phyloP scores from a whole-genome alignment of 1,284 basidiomycete species.

The Ustilago esculenta region DNA sequence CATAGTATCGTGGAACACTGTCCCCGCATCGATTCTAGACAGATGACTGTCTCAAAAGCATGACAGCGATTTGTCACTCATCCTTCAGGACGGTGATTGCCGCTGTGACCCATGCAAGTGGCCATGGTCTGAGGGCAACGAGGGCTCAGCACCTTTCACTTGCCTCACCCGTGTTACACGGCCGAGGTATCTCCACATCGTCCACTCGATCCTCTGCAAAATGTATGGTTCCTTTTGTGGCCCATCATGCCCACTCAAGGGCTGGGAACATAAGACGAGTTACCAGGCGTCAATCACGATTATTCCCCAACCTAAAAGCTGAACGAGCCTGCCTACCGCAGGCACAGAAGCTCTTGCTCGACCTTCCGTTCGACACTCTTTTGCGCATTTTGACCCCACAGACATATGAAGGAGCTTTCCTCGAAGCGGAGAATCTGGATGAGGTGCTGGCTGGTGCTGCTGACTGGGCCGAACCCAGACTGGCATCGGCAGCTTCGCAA shows the following conservation, averaged over 20 bases:
- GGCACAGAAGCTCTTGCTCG: not conserved
- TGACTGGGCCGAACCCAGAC: not conserved
- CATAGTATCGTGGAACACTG: too few relatives aligned
- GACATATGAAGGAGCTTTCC: not conserved
- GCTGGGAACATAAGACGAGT: too few relatives aligned
- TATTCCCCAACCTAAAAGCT: too few relatives aligned
- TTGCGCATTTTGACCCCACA: conserved; percentile 4
- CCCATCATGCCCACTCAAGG: too few relatives aligned
- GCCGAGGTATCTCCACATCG: not conserved
- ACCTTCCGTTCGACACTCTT: not conserved
- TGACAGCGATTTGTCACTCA: conserved; percentile 8
- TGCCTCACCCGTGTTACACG: not conserved
- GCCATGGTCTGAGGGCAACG: not conserved
- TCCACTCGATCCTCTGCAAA: not conserved
- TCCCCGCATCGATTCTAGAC: too few relatives aligned
- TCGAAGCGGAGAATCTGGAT: conserved; percentile 13
- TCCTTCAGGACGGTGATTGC: conserved; percentile 1
- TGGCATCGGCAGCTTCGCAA: not conserved
- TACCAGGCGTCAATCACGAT: too few relatives aligned
- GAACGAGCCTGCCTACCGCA: not conserved
- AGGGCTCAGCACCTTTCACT: not conserved
- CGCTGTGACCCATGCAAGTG: conserved; percentile 3
- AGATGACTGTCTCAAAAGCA: too few relatives aligned
- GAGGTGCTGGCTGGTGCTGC: conserved; percentile 6
- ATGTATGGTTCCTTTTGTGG: too few relatives aligned